Conservation (phyloP, 1,139 yeast genomes). For the Candida sp. region DNA sequence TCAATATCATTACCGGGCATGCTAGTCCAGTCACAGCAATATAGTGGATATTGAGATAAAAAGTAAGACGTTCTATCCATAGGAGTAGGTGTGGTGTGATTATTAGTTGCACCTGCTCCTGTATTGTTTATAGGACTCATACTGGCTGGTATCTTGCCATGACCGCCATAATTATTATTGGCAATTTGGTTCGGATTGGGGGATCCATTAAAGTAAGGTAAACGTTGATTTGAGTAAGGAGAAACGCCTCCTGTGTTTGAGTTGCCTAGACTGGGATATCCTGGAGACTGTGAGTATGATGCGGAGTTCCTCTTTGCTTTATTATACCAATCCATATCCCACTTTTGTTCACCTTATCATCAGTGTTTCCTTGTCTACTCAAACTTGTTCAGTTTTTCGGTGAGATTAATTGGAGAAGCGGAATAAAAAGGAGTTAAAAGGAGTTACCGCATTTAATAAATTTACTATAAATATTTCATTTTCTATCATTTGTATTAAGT, state of each 20-base stretch:
- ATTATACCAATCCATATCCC: constrained; percentile 7
- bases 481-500: not conserved
- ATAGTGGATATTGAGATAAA: constrained; percentile 61
- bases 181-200: not conserved
- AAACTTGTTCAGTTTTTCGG: too few species aligned
- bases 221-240: constrained; percentile 2
- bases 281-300: constrained; percentile 1
- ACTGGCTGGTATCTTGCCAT: not conserved
- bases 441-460: too few species aligned
- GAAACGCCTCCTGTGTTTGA: constrained; percentile 2
- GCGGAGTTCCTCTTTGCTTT: constrained; percentile 4
- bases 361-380: not conserved
- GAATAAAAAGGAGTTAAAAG: too few species aligned
- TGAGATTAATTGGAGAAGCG: too few species aligned
- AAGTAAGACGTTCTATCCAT: constrained; percentile 47
- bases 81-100: constrained; percentile 5
- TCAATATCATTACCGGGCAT: constrained; percentile 36
- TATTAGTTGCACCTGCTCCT: not conserved
- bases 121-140: not conserved
- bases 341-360: not conserved
- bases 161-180: not conserved
- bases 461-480: not conserved
- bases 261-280: constrained; percentile 1
- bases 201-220: not conserved
- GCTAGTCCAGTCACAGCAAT: constrained; percentile 65